Percentiles rank a stretch among this genome's conserved stretches.
Evolutionary conservation across 83 land plant species (phyloP).

Genomic region (Diphasiastrum complanatum): DNA sequence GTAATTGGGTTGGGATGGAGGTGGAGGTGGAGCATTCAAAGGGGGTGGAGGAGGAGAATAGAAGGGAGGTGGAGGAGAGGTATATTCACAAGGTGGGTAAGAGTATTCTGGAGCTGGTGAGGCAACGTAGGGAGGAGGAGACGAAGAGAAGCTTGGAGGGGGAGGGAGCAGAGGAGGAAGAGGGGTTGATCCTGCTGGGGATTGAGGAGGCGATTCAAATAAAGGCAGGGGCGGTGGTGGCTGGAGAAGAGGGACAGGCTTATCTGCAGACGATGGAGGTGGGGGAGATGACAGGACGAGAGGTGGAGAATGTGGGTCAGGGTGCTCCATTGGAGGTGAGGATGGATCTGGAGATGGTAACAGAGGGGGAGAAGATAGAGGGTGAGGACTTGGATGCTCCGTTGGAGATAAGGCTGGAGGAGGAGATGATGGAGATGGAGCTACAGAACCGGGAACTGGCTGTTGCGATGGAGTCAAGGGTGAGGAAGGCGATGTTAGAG

Average conservation of each 20-base stretch:
- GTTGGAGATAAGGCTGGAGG: no score
- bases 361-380: background rate
- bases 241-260: background rate
- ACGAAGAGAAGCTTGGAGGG: background rate
- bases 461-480: slow-evolving; percentile 2
- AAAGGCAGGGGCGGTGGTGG: background rate
- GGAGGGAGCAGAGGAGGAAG: background rate
- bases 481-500: slow-evolving; percentile 18
- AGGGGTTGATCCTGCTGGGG: background rate
- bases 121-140: background rate
- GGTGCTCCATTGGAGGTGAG: background rate
- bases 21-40: slow-evolving; percentile 33
- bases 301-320: background rate
- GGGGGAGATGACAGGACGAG: background rate
- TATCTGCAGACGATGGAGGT: no score
- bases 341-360: background rate
- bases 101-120: background rate
- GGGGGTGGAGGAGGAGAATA: slow-evolving; percentile 35
- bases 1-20: slow-evolving; percentile 19
- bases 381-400: background rate
- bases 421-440: no score
- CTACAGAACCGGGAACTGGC: no score
- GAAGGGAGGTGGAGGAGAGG: slow-evolving; percentile 16
- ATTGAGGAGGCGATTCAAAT: background rate
- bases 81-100: background rate